Conservation (phyloP, 73 alveolate genomes). For the Uronychia setigera region DNA sequence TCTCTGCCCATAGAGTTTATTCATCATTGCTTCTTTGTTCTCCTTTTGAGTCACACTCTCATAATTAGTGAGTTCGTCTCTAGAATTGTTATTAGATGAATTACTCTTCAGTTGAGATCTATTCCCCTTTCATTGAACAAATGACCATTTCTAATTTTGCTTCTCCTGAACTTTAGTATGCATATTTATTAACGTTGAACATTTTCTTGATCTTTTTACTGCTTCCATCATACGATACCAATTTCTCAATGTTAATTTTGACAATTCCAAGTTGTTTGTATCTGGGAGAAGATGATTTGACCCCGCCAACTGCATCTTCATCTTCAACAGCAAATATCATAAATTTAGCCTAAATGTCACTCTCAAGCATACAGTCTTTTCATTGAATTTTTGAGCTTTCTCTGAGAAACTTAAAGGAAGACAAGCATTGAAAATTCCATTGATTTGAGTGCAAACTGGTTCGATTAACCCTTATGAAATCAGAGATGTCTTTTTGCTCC, state of each 20-base stretch:
- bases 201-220: neutral
- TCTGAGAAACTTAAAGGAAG: neutral
- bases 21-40: neutral
- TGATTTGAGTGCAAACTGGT: neutral
- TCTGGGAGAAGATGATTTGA: neutral
- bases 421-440: neutral
- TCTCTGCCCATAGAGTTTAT: neutral
- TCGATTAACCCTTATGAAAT: neutral
- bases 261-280: neutral
- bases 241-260: neutral
- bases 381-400: neutral
- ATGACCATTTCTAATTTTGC: neutral
- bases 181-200: neutral
- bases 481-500: neutral
- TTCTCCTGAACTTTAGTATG: neutral
- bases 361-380: neutral
- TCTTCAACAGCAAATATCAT: neutral
- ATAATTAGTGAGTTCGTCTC: neutral
- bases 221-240: neutral
- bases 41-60: neutral
- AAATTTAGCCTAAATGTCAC: neutral
- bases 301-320: neutral
- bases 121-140: neutral
- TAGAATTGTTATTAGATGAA: neutral
- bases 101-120: neutral